Percentiles rank a stretch among this genome's conserved stretches.
phyloP scores from a whole-genome alignment of 495 filamentous ascomycete species.

The Penicillium goetzii region DNA sequence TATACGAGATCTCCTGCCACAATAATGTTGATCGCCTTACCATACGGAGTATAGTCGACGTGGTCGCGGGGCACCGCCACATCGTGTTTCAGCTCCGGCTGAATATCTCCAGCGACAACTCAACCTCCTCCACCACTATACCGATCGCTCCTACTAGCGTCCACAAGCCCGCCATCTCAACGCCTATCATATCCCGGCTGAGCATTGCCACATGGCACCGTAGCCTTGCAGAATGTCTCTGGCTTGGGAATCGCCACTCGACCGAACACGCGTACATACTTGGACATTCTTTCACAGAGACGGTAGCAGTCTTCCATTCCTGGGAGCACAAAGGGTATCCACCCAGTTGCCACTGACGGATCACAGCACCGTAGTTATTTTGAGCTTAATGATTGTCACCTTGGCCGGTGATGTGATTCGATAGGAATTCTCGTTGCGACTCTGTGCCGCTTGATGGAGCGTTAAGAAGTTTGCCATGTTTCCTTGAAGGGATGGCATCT shows the following conservation, averaged over 20 bases:
- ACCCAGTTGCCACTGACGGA: neutral
- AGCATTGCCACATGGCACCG: constrained; percentile 31
- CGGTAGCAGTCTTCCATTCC: constrained; percentile 37
- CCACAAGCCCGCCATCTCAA: neutral
- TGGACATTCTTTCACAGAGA: constrained; percentile 16
- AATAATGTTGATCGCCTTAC: neutral
- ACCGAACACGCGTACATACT: constrained; percentile 30
- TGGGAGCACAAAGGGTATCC: neutral
- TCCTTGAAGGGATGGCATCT: neutral
- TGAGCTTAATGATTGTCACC: constrained; percentile 2
- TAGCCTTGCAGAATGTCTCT: constrained; percentile 39
- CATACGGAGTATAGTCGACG: neutral
- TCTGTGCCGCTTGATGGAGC: constrained; percentile 8
- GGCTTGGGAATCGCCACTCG: constrained; percentile 19
- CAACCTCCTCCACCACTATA: neutral
- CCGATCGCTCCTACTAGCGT: constrained; percentile 1
- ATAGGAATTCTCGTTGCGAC: constrained; percentile 25
- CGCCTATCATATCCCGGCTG: constrained; percentile 12
- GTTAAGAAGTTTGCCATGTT: neutral
- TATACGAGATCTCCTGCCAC: neutral
- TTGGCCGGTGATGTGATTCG: neutral
- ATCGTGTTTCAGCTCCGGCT: neutral
- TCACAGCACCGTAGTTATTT: neutral
- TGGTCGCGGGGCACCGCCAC: neutral
- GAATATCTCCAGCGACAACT: neutral